Evolutionary conservation across 768 basidiomycete species (phyloP), one percentile per base, ranked within the genome.

Genomic region (Tulasnella calospora): DNA sequence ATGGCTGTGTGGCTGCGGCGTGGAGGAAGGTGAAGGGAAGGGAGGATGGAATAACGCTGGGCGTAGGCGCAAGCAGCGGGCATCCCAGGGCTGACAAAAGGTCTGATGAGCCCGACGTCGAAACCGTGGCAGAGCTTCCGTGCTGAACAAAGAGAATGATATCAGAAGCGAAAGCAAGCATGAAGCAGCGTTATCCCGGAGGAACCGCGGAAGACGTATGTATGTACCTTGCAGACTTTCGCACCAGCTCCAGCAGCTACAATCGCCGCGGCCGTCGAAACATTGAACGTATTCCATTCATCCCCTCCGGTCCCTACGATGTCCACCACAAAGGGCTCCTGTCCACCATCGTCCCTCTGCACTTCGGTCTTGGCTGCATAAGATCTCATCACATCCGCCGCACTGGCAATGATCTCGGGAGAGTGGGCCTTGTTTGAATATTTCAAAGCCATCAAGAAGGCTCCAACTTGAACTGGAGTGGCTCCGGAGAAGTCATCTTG

Each of bases 271-370:
- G 94, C 92, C 0, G 97, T 98, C 83, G 95, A 96, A 74, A 98
- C 96, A 83, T 99, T 98, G 88, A 96, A 98, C 0, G 96, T 92
- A 82, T 98, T 93, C 84, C 95, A 91, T 0, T 96, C 96, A 84
- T 98, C 97, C 10, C 97, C 97, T 21, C 97, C 95, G 0, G 95
- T 96, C 2, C 95, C 95, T 30, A 96, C 95, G 78, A 97, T 94
- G 82, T 93, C 92, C 30, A 92, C 89, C 46, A 86, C 83, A 80
- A 86, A 78, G 15, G 33, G 30, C n/a, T 30, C 67, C 67, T 33
- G 15, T 38, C 67, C 33, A 23, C 71, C 78, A 73, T 51, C 27
- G 74, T 4, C 80, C 76, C 23, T 83, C 75, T 90, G 86, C 57
- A 94, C 88, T 1, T 85, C 85, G 0, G 91, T 90, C 51, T 88